Conservation (phyloP, 768 basidiomycete species). For the Polyporus arcularius region DNA sequence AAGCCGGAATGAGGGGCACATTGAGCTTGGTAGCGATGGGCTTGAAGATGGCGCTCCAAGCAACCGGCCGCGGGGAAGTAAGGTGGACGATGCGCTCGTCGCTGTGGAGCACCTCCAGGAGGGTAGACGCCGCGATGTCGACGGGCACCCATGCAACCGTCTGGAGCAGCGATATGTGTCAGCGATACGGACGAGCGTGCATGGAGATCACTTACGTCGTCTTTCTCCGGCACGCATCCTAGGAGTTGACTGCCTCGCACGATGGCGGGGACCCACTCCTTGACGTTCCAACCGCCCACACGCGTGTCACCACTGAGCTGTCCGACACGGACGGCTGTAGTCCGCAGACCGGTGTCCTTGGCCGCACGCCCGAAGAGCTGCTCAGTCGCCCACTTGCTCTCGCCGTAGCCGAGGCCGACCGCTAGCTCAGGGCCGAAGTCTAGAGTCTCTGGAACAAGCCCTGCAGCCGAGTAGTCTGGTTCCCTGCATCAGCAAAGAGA, state of each 20-base stretch:
- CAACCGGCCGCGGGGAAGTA: constrained; percentile 26
- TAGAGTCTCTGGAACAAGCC: constrained; percentile 2
- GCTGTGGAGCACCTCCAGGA: constrained; percentile 8
- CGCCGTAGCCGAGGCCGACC: constrained; percentile 33
- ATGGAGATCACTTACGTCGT: constrained; percentile 34
- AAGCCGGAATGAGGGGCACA: constrained; percentile 22
- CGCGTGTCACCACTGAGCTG: constrained; percentile 30
- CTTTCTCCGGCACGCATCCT: constrained; percentile 34
- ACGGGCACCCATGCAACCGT: constrained; percentile 6
- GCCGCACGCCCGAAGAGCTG: constrained; percentile 33
- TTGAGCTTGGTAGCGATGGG: constrained; percentile 19
- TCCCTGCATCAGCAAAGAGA: not conserved
- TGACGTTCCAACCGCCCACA: constrained; percentile 33
- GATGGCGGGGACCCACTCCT: constrained; percentile 48
- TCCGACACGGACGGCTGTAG: constrained; percentile 36
- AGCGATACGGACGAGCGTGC: not conserved
- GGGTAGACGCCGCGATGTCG: constrained; percentile 6
- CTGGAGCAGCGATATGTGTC: not conserved
- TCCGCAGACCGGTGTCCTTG: constrained; percentile 31
- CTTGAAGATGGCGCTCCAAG: constrained; percentile 22
- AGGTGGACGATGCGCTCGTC: constrained; percentile 17
- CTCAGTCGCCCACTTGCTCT: constrained; percentile 37
- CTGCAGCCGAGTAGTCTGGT: constrained; percentile 2
- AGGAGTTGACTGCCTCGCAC: constrained; percentile 30
- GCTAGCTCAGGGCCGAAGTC: constrained; percentile 24